Conservation (phyloP, 2,329 filamentous ascomycete genomes). For the Sclerotinia nivalis region DNA sequence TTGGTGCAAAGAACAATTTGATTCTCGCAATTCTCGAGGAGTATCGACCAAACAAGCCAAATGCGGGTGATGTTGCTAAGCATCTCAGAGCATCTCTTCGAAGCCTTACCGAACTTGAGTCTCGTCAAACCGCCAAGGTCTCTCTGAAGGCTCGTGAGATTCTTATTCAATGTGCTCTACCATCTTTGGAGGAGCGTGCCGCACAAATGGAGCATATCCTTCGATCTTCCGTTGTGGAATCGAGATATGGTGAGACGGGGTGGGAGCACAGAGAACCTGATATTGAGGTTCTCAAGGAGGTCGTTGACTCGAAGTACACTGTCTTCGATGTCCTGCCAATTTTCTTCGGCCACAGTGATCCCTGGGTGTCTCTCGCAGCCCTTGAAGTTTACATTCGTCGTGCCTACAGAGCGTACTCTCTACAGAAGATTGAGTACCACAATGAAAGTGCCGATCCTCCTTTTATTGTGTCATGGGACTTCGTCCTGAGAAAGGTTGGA, state of each 20-base stretch:
- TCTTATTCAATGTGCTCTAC: conserved; percentile 94
- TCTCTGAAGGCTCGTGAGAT: conserved; percentile 96
- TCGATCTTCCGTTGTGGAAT: conserved; percentile 91
- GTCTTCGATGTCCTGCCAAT: conserved; percentile 94
- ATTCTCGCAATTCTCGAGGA: conserved; percentile 88
- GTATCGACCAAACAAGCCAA: conserved; percentile 92
- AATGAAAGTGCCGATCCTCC: conserved; percentile 69
- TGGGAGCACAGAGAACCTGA: conserved; percentile 95
- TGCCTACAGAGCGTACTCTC: conserved; percentile 91
- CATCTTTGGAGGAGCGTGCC: conserved; percentile 91
- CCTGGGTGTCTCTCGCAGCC: conserved; percentile 90
- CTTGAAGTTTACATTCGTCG: conserved; percentile 96
- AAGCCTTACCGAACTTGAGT: conserved; percentile 88
- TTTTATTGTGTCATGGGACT: conserved; percentile 91
- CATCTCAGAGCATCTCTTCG: conserved; percentile 80
- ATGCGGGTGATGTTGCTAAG: conserved; percentile 83
- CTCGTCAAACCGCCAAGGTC: conserved; percentile 83
- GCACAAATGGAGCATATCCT: conserved; percentile 99
- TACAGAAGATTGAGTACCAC: conserved; percentile 88
- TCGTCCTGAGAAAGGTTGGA: conserved; percentile 88
- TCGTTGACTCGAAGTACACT: conserved; percentile 97
- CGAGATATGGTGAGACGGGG: conserved; percentile 94
- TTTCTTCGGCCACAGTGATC: conserved; percentile 93
- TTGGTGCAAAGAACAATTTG: conserved; percentile 91
- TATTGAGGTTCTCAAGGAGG: conserved; percentile 90